Evolutionary conservation across 2,329 filamentous ascomycete genomes (phyloP), one percentile per base, ranked within the genome.

Genomic region (Colletotrichum phormii): DNA sequence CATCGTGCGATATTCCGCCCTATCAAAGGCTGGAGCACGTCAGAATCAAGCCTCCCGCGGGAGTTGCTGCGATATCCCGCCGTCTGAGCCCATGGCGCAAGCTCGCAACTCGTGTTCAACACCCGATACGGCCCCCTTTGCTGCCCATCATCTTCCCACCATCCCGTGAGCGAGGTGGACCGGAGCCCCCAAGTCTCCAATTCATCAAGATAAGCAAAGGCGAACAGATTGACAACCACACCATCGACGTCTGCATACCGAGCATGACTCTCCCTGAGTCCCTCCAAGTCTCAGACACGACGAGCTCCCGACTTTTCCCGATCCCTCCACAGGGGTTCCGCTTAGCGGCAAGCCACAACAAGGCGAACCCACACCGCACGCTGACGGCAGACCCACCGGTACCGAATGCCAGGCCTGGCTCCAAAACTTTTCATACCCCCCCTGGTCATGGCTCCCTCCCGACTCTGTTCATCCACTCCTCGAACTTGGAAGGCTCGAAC

Each of bases 261-360:
- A 22, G 68, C 62, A 71, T 73, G 68, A 73, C 71, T 71, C 71
- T 73, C 61, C 67, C 13, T 42, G 37, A 42, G 37, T 42, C 37
- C 37, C 57, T 72, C 53, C 37, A 72, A 42, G 71, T 37, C 35
- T 59, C 71, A 72, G 63, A 73, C 58, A 57, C 53, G 29, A 64
- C 55, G 31, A 26, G 26, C 57, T 73, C 58, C 71, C 71, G 71
- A 67, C 35, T 73, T 73, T 72, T 62, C 71, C 71, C 71, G 71
- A 73, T 54, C 31, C 53, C 68, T 64, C 63, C 67, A 72, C 67
- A 72, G n/a, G 67, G 62, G 31, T 49, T 65, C 67, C 63, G 57
- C 68, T 67, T 72, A 72, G 67, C 68, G 58, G 71, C 71, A 72
- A 66, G 71, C 66, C 71, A 73, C 33, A 18, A 24, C 33, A 70